Evolutionary conservation across 352 stramenopile genomes (phyloP), one percentile per base, ranked within the genome.

Genomic region (Phytophthora cryptogea): DNA sequence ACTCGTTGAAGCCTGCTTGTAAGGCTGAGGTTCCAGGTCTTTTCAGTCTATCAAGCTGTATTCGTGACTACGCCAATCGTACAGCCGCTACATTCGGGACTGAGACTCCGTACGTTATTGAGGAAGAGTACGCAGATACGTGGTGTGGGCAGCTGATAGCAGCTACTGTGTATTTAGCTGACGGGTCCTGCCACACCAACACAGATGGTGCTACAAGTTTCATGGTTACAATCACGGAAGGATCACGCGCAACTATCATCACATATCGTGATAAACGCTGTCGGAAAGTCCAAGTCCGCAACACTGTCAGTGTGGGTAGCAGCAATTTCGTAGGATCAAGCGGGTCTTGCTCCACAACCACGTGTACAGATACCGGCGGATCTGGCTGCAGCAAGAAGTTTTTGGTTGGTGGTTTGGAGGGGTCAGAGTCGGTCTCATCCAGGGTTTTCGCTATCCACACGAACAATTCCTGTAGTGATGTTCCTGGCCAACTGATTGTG

Each of bases 341-440:
- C 20, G 20, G 20, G 20, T 23, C 28, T 8, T 17, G 17, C 33
- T 10, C 2, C 20, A 48, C 42, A 23, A 16, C 42, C 9, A 35
- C 42, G 9, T 49, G 7, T 16, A 13, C 8, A 3, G 40, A 48
- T 26, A 17, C 51, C 16, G 51, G 41, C 31, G 37, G 26, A 30
- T 59, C 37, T 30, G 33, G 23, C 10, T 59, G 30, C 30, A 51
- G 51, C 31, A 43, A 59, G 27, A 39, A 37, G 32, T 58, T 42
- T 8, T 33, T 28, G 31, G 37, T 49, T 16, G 50, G 27, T 20
- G 50, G 50, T 23, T 20, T 58, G 39, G 17, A 27, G 26, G 40
- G 31, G 5, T 49, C 50, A 20, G 13, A n/a, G 7, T 30, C 41
- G 4, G 14, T 37, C 40, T 39, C 40, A 30, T 43, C 30, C 2